Base-by-base conservation (phyloP, 2,329 filamentous ascomycete genomes). In the Xylaria hypoxylon region DNA sequence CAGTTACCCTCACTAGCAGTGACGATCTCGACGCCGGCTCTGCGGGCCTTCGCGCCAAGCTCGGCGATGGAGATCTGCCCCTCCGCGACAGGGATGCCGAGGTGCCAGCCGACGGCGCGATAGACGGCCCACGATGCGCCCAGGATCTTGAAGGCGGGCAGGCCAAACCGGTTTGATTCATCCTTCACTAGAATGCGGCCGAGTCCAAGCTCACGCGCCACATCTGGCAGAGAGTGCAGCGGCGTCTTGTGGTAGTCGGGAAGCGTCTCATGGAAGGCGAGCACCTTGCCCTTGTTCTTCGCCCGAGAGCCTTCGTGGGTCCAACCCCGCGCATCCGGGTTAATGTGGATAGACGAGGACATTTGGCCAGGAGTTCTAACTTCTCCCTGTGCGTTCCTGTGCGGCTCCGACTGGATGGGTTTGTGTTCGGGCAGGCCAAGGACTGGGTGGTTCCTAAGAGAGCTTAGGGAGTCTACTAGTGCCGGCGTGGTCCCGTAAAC, bases 141-240 rank as follows among this genome's bases (percentile, higher is more conserved):
- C 0, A 94, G 84, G 50, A 94, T 92, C 77, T 96, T 96, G 82
- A 94, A 95, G 0, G 91, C 86, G 0, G 90, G 90, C 1, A 94
- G 82, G 0, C 89, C 89, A 42, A 93, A 87, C 5, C 92, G 85
- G 59, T 79, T 81, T 31, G 86, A 88, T 76, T 95, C 92, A 72
- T 94, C 87, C 74, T 95, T 95, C 69, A 94, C 73, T 42, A 89
- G 83, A 3, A 94, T 81, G 5, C 83, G 79, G 0, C 79, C 78
- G 11, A 92, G 79, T 0, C 85, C 85, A 0, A 93, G 77, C 15
- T 89, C 82, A 2, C 79, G 70, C 0, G 91, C 89, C 11, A 67
- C 44, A 17, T 22, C 38, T 1, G 72, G 70, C 2, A 75, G 57
- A 2, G 68, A 35, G 62, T 69, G 74, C 45, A 75, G 60, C 33